Conservation (phyloP, 2,329 filamentous ascomycete species). For the Aspergillus clavatus region DNA sequence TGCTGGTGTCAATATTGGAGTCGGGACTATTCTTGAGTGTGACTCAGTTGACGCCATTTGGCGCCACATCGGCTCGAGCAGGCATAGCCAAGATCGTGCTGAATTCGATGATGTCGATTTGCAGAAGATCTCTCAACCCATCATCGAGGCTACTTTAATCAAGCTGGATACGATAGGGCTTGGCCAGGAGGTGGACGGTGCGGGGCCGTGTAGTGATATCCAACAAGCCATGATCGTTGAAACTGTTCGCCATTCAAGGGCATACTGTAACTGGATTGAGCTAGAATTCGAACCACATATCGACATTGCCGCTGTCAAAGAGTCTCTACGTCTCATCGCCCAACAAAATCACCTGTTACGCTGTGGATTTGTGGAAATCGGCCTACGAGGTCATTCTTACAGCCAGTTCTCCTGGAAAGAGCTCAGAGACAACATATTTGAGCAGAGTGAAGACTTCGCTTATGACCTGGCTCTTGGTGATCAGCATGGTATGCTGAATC, state of each 20-base stretch:
- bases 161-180: constrained; percentile 38
- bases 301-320: constrained; percentile 38
- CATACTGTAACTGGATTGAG: constrained; percentile 76
- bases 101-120: too few species aligned
- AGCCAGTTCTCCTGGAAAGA: constrained; percentile 61
- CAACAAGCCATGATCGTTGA: constrained; percentile 79
- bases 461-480: constrained; percentile 36
- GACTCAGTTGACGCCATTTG: constrained; percentile 43
- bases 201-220: constrained; percentile 63
- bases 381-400: constrained; percentile 45
- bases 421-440: constrained; percentile 44
- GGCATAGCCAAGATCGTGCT: constrained; percentile 1
- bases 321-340: constrained; percentile 50
- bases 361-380: constrained; percentile 63
- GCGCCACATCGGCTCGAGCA: constrained; percentile 23
- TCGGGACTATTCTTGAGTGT: constrained; percentile 58
- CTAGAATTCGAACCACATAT: constrained; percentile 49
- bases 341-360: constrained; percentile 62
- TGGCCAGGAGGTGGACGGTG: constrained; percentile 26
- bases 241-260: constrained; percentile 53
- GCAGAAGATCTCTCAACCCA: constrained; percentile 15
- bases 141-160: constrained; percentile 30
- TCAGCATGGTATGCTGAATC: constrained; percentile 48
- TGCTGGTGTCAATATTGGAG: constrained; percentile 52
- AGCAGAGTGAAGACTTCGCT: constrained; percentile 35